Conservation (phyloP, 306 rosid species). For the Cucurbita argyrosperma region DNA sequence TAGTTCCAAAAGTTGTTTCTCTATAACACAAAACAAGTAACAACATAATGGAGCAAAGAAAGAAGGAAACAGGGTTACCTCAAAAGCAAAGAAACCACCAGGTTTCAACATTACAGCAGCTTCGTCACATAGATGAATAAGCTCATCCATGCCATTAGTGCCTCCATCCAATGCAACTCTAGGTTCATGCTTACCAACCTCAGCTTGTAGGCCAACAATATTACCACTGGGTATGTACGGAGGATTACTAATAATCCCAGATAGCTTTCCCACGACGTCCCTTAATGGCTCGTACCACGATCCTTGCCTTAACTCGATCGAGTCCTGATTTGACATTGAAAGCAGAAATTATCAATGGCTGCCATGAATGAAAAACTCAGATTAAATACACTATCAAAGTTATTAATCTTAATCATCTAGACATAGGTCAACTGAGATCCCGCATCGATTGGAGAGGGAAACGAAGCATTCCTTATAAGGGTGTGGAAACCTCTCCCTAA, state of each 20-base stretch:
- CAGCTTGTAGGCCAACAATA: conserved; percentile 69
- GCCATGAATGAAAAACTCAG: neutral
- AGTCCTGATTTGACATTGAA: conserved; percentile 1
- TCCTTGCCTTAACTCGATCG: conserved; percentile 39
- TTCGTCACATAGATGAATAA: conserved; percentile 64
- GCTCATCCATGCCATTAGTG: conserved; percentile 46
- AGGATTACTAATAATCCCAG: conserved; percentile 75
- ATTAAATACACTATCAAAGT: neutral
- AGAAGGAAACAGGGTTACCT: conserved; percentile 27
- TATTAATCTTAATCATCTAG: neutral
- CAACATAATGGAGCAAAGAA: neutral
- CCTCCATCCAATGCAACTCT: conserved; percentile 74
- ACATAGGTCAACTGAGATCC: neutral
- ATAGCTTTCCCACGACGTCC: conserved; percentile 48
- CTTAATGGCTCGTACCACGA: conserved; percentile 79
- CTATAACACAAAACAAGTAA: neutral
- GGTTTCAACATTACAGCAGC: conserved; percentile 57
- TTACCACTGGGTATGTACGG: conserved; percentile 74
- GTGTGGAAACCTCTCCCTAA: too few relatives aligned
- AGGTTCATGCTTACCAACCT: conserved; percentile 79
- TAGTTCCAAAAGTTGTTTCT: neutral
- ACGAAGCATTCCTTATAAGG: too few relatives aligned
- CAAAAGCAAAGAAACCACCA: conserved; percentile 82
- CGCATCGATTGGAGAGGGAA: too few relatives aligned
- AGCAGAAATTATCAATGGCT: neutral